Conservation (phyloP, 1,139 yeast genomes). For the Casaregolazyma lundiana region DNA sequence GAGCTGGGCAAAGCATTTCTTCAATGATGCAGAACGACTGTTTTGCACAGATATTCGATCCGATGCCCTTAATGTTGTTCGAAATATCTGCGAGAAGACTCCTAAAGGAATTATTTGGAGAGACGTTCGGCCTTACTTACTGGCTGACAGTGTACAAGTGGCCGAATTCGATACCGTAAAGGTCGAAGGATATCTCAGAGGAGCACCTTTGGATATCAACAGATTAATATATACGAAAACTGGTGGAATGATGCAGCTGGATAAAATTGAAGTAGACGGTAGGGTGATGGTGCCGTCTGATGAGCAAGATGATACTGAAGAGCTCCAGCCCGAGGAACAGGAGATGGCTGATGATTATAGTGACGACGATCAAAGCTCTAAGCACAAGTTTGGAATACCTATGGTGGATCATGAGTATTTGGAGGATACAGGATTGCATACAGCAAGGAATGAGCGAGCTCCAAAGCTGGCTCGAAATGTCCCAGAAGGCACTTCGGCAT, state of each 20-base stretch:
- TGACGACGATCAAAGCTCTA: constrained; percentile 40
- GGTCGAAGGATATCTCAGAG: constrained; percentile 82
- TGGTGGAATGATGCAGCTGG: constrained; percentile 81
- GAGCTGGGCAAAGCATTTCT: constrained; percentile 83
- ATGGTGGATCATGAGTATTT: constrained; percentile 68
- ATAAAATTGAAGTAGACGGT: constrained; percentile 41
- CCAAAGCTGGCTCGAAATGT: constrained; percentile 36
- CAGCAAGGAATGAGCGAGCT: not conserved
- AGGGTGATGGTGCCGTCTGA: constrained; percentile 43
- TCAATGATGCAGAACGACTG: constrained; percentile 77
- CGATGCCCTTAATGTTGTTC: constrained; percentile 66
- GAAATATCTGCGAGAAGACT: constrained; percentile 76
- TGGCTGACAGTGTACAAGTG: constrained; percentile 63
- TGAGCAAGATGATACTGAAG: constrained; percentile 62
- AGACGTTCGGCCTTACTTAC: constrained; percentile 79
- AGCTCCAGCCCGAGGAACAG: constrained; percentile 55
- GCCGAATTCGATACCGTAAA: constrained; percentile 43
- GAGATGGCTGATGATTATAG: constrained; percentile 48
- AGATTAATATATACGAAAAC: constrained; percentile 83
- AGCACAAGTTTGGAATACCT: constrained; percentile 53
- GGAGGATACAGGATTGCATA: constrained; percentile 34
- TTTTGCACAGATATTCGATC: constrained; percentile 63
- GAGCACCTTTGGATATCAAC: constrained; percentile 73
- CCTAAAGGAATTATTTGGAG: constrained; percentile 90
- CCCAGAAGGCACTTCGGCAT: constrained; percentile 89